These are phyloP conservation scores for Termitomyces eurrhizus DNA, from an alignment of 768 basidiomycete species.

Conservation along the genomic window DNA sequence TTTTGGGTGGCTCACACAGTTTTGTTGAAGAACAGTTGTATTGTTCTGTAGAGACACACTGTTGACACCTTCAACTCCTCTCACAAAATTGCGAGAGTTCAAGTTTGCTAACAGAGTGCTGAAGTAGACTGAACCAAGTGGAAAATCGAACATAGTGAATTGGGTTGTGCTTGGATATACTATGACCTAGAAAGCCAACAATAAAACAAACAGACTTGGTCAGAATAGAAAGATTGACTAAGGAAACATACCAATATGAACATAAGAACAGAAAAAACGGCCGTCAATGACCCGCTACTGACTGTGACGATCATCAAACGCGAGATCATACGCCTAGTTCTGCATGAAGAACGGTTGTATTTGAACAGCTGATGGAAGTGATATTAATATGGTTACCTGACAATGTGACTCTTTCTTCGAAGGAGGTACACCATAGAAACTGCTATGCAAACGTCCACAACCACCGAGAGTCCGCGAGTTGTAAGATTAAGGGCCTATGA, in stretches of 20 bases:
- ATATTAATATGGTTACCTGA: not conserved
- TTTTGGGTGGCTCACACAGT: not conserved
- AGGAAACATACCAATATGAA: not conserved
- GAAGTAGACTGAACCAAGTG: conserved; percentile 1
- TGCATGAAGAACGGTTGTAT: not conserved
- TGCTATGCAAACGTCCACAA: not conserved
- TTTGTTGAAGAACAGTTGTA: not conserved
- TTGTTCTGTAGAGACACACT: not conserved
- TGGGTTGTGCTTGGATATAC: not conserved
- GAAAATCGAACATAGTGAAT: not conserved
- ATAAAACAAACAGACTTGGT: not conserved
- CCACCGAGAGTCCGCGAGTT: not conserved
- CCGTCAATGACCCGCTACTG: conserved; percentile 1
- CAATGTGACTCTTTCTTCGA: not conserved
- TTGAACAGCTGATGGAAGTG: too few relatives aligned
- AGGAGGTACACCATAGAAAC: not conserved
- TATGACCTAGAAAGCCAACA: not conserved
- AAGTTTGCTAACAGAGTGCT: conserved; percentile 3
- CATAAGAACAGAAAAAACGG: not conserved
- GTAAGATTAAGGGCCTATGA: not conserved
- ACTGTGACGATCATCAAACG: conserved; percentile 1
- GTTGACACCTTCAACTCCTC: not conserved
- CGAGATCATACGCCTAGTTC: not conserved
- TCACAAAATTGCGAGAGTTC: conserved; percentile 2
- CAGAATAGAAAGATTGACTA: not conserved